These are phyloP conservation scores for Metrosideros polymorpha DNA, from an alignment of 441 rosid species.

Conservation along the genomic window DNA sequence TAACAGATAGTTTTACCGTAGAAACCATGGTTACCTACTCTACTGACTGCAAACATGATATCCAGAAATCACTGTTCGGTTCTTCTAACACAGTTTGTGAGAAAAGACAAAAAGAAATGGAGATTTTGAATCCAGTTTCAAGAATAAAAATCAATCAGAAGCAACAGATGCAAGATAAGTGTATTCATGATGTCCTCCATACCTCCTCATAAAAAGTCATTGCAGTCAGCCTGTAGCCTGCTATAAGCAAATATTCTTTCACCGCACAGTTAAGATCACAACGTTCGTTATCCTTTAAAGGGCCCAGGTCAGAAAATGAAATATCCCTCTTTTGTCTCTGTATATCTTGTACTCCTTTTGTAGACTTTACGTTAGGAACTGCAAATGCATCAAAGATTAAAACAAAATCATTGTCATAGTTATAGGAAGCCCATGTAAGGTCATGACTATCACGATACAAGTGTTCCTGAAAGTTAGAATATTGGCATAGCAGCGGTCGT, in stretches of 20 bases:
- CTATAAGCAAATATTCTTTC: constrained; percentile 87
- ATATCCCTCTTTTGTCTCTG: constrained; percentile 44
- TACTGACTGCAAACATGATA: neutral
- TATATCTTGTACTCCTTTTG: constrained; percentile 35
- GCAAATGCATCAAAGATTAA: constrained; percentile 16
- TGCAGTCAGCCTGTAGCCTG: constrained; percentile 91
- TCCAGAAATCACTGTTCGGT: neutral
- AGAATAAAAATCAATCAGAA: too few relatives aligned
- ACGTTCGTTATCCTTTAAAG: constrained; percentile 77
- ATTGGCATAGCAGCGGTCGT: neutral
- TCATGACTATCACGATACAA: neutral
- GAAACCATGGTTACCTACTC: neutral
- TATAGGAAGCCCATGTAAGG: neutral
- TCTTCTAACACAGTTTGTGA: neutral
- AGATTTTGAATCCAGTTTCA: too few relatives aligned
- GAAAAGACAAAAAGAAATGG: too few relatives aligned
- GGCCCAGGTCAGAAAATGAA: constrained; percentile 65
- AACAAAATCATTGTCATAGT: neutral
- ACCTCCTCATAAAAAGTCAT: constrained; percentile 99
- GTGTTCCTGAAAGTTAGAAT: neutral
- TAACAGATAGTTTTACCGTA: neutral
- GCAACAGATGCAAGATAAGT: neutral
- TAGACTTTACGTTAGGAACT: constrained; percentile 39
- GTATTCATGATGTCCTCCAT: neutral
- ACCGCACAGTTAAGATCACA: constrained; percentile 86